Conservation (phyloP, 768 basidiomycete genomes). For the Pleurotus ostreatus region DNA sequence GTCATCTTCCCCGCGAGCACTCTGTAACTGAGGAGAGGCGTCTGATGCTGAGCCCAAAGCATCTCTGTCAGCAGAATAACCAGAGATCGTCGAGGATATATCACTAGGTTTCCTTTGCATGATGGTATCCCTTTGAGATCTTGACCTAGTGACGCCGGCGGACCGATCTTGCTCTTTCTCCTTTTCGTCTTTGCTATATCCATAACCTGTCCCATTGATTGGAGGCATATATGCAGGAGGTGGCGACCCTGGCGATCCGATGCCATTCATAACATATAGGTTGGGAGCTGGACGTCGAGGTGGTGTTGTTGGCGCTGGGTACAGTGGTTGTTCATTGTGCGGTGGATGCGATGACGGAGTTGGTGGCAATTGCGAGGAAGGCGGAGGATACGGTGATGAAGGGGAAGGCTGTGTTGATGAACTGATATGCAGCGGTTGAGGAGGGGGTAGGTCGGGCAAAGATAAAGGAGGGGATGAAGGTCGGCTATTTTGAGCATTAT, state of each 20-base stretch:
- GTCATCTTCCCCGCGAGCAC: neutral
- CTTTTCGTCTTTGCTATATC: neutral
- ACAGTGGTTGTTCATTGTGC: constrained; percentile 34
- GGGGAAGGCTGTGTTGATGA: constrained; percentile 5
- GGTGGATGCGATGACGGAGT: neutral
- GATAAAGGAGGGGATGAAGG: neutral
- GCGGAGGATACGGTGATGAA: constrained; percentile 6
- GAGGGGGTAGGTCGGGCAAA: constrained; percentile 1
- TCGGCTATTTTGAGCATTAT: too few species aligned
- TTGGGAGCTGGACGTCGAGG: constrained; percentile 15
- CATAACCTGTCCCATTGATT: neutral
- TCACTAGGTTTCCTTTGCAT: constrained; percentile 1
- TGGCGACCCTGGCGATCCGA: constrained; percentile 5
- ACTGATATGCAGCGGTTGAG: constrained; percentile 1
- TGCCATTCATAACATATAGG: constrained; percentile 1
- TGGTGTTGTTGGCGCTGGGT: constrained; percentile 32
- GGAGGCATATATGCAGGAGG: constrained; percentile 3
- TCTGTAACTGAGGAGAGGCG: neutral
- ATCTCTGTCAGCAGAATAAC: constrained; percentile 4
- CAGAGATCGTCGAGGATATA: neutral
- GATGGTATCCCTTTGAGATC: neutral
- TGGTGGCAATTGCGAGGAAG: constrained; percentile 1
- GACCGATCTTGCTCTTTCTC: neutral
- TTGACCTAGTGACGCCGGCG: neutral
- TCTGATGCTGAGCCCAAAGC: neutral